Evolutionary conservation across 768 basidiomycete genomes (phyloP).

Genomic region (Podaxis sp.): DNA sequence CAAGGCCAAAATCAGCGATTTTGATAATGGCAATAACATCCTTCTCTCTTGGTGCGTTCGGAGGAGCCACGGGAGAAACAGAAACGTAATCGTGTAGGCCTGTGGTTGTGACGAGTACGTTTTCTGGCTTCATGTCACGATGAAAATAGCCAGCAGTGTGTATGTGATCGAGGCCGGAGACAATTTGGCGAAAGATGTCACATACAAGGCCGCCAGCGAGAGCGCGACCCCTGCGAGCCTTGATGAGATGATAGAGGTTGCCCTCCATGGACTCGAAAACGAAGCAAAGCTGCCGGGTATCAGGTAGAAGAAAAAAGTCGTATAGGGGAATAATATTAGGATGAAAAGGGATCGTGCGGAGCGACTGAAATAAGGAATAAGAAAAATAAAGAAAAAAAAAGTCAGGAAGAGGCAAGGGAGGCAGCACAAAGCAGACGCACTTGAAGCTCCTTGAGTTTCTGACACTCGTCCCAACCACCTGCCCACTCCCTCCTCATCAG

Average conservation of each 20-base stretch:
- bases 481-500: slow-evolving; percentile 98
- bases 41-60: slow-evolving; percentile 71
- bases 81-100: slow-evolving; percentile 91
- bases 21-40: slow-evolving; percentile 98
- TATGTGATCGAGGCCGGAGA: slow-evolving; percentile 88
- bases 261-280: slow-evolving; percentile 99
- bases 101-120: slow-evolving; percentile 96
- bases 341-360: slow-evolving; percentile 92
- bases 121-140: slow-evolving; percentile 99
- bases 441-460: slow-evolving; percentile 92
- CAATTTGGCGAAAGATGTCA: slow-evolving; percentile 91
- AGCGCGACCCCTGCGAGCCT: slow-evolving; percentile 90
- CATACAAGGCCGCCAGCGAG: slow-evolving; percentile 97
- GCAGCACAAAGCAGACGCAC: slow-evolving; percentile 41
- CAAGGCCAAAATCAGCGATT: slow-evolving; percentile 97
- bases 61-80: slow-evolving; percentile 66
- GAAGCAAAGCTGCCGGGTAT: slow-evolving; percentile 95
- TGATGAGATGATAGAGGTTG: slow-evolving; percentile 98
- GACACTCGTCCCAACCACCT: slow-evolving; percentile 98
- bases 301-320: slow-evolving; percentile 97
- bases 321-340: slow-evolving; percentile 98
- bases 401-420: slow-evolving; percentile 18
- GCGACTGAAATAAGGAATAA: slow-evolving; percentile 57
- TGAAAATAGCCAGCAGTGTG: slow-evolving; percentile 95
- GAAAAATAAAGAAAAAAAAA: slow-evolving; percentile 16